Percentiles rank a stretch among this genome's conserved stretches.
Evolutionary conservation across 345 rosid species (phyloP).

Genomic region (Moricandia moricandioides): DNA sequence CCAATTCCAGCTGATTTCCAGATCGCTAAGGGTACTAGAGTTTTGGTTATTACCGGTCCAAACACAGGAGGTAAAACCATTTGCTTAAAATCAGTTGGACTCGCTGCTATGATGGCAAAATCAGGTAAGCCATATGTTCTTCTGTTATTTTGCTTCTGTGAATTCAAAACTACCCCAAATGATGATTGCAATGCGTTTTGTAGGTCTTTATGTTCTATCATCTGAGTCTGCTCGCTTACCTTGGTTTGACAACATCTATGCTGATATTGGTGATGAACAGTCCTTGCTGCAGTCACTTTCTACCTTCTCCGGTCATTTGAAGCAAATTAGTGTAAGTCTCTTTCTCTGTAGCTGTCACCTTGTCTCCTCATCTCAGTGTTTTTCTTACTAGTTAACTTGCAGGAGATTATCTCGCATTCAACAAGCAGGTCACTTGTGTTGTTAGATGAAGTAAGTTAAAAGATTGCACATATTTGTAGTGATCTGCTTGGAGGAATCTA

Average conservation of each 20-base stretch:
- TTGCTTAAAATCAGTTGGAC: slow-evolving; percentile 88
- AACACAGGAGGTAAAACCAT: slow-evolving; percentile 96
- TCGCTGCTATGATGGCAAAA: slow-evolving; percentile 95
- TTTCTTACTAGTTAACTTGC: slow-evolving; percentile 33
- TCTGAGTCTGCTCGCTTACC: slow-evolving; percentile 84
- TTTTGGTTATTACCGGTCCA: slow-evolving; percentile 89
- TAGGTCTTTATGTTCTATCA: slow-evolving; percentile 82
- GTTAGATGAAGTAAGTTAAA: slow-evolving; percentile 78
- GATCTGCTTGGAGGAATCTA: background rate
- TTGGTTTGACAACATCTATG: slow-evolving; percentile 90
- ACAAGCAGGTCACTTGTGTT: slow-evolving; percentile 79
- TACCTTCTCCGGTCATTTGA: slow-evolving; percentile 92
- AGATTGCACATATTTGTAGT: background rate
- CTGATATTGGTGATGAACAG: slow-evolving; percentile 96
- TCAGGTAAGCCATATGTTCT: slow-evolving; percentile 49
- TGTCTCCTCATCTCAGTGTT: slow-evolving; percentile 1
- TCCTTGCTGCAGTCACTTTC: slow-evolving; percentile 88
- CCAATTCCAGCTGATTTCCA: slow-evolving; percentile 83
- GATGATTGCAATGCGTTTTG: slow-evolving; percentile 14
- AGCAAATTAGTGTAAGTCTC: slow-evolving; percentile 76
- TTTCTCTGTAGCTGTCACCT: slow-evolving; percentile 13
- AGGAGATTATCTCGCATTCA: slow-evolving; percentile 75
- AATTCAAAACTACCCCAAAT: background rate
- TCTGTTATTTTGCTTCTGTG: background rate
- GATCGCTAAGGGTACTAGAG: slow-evolving; percentile 61